Evolutionary conservation across 768 basidiomycete genomes (phyloP).

Genomic region (Mycena chlorophos): DNA sequence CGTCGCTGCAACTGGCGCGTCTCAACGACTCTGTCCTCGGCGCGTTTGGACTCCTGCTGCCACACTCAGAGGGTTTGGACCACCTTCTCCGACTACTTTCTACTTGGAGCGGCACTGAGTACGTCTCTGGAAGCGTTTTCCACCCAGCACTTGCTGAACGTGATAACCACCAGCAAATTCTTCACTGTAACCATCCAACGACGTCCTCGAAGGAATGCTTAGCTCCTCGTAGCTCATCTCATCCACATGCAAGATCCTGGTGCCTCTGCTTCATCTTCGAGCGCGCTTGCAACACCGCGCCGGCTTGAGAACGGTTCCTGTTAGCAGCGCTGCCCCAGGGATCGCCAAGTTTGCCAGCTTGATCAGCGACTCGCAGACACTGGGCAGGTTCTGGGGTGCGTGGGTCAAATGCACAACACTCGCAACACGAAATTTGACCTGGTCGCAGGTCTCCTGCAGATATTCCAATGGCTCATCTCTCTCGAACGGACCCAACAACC

Average conservation of each 20-base stretch:
- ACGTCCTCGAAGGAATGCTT: not conserved
- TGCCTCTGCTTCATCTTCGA: constrained; percentile 64
- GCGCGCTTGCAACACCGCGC: constrained; percentile 68
- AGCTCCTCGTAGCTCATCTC: constrained; percentile 57
- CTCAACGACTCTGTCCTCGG: constrained; percentile 69
- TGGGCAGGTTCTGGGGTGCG: constrained; percentile 83
- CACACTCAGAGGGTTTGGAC: constrained; percentile 63
- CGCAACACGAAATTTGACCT: not conserved
- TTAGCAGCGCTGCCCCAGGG: constrained; percentile 53
- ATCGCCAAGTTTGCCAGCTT: constrained; percentile 54
- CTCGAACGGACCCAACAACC: constrained; percentile 72
- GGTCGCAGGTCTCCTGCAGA: constrained; percentile 66
- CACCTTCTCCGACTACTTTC: constrained; percentile 76
- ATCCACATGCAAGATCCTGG: constrained; percentile 69
- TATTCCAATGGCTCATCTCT: constrained; percentile 76
- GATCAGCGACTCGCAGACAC: constrained; percentile 66
- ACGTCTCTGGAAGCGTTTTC: constrained; percentile 34
- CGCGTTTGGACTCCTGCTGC: constrained; percentile 51
- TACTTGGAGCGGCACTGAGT: constrained; percentile 90
- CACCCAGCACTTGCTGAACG: constrained; percentile 6
- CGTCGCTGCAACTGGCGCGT: constrained; percentile 42
- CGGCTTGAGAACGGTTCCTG: constrained; percentile 54
- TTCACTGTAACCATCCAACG: constrained; percentile 54
- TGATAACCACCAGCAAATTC: constrained; percentile 54
- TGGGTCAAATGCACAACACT: not conserved